Base-by-base conservation (phyloP, 805 yeast species). In the Teunomyces panamensis region DNA sequence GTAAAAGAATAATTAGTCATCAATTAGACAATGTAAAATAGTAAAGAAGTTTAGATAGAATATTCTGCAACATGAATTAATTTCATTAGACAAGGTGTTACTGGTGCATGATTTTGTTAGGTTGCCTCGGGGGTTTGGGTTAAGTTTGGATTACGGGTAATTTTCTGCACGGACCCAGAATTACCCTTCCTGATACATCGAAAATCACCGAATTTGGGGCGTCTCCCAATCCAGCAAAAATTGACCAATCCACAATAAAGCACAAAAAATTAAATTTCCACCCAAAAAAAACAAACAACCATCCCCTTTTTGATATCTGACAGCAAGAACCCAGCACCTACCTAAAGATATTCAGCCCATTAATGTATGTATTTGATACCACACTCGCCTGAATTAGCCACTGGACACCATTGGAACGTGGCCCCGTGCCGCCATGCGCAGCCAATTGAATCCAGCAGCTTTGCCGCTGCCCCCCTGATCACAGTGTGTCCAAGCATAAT, bases 121-220 rank as follows among this genome's bases (percentile, higher is more conserved):
- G 17, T 3, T 17, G 17, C 17, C 17, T 17, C 17, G 17, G 17
- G 4, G 4, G 4, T 17, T 17, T 4, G 17, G 17, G 4, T 17
- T 3, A n/a, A n/a, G 17, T 3, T 17, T 17, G 17, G 17, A 17
- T 13, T 9, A 17, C 29, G 44, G 41, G 48, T 46, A 46, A 46
- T 8, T 17, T 6, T 4, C 28, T 14, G 32, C 26, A 39, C 45
- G 42, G 41, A 24, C 41, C 28, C 41, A 11, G 28, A 37, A n/a
- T 37, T 37, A 37, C 41, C 49, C 45, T 47, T 47, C 49, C 49
- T 30, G 45, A 35, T 48, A 44, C 39, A 48, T 42, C 37, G 34
- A 43, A 41, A 44, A 48, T 48, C 48, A 39, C 50, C 50, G 32
- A 41, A 39, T 48, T 44, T 14, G 50, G 50, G 44, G 32, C 47